Conservation (phyloP, 345 rosid species). For the Physaria fendleri region DNA sequence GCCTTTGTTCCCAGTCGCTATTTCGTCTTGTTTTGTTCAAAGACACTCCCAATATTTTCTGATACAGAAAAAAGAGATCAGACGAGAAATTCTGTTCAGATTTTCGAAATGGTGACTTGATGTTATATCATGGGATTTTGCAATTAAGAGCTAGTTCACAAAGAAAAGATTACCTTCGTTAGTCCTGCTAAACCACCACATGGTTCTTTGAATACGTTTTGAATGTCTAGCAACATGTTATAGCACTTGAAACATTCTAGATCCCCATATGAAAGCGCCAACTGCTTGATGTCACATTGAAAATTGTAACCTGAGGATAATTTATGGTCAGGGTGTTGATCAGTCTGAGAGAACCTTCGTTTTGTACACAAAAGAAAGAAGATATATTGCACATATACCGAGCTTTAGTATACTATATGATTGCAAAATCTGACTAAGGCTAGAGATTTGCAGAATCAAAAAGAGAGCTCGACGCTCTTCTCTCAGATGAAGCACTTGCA, state of each 20-base stretch:
- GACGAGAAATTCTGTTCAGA: neutral
- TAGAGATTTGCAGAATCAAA: conserved; percentile 58
- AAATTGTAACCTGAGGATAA: conserved; percentile 69
- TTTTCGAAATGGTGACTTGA: neutral
- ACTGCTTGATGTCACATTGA: conserved; percentile 65
- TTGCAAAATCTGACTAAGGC: conserved; percentile 71
- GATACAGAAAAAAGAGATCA: neutral
- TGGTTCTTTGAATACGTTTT: conserved; percentile 56
- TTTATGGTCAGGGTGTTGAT: neutral
- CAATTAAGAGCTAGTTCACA: neutral
- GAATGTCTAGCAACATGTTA: conserved; percentile 80
- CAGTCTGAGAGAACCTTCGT: neutral
- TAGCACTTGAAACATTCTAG: conserved; percentile 76
- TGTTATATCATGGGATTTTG: neutral
- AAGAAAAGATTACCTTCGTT: conserved; percentile 49
- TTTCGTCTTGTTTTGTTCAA: conserved; percentile 86
- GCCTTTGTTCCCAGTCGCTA: conserved; percentile 86
- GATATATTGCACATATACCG: conserved; percentile 42
- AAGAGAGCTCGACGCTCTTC: conserved; percentile 59
- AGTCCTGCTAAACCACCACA: conserved; percentile 86
- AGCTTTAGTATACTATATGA: conserved; percentile 72
- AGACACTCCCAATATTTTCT: conserved; percentile 88
- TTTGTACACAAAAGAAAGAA: neutral
- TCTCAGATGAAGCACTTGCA: conserved; percentile 51
- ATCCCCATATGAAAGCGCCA: conserved; percentile 59